Evolutionary conservation across 805 yeast genomes (phyloP).

Genomic region (Teunomyces stri): DNA sequence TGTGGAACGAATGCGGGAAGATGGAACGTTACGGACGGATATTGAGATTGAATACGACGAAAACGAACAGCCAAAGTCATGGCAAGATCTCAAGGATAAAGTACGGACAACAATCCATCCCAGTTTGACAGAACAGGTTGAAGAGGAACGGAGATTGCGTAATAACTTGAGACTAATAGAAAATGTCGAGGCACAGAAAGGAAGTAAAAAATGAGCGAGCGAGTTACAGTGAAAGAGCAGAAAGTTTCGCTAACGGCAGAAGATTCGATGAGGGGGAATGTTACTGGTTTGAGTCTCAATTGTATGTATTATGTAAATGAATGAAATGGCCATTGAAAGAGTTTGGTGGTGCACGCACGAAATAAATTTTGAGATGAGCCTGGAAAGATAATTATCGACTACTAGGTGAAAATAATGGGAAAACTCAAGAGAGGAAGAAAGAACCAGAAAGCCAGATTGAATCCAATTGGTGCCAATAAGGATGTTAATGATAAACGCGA

Average conservation of each 20-base stretch:
- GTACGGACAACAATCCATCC: slow-evolving; percentile 34
- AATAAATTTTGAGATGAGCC: slow-evolving; percentile 1
- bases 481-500: slow-evolving; percentile 33
- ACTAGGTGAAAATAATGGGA: slow-evolving; percentile 48
- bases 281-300: too few species aligned
- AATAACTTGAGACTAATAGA: slow-evolving; percentile 8
- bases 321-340: neutral
- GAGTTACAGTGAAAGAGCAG: neutral
- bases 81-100: slow-evolving; percentile 36
- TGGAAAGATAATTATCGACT: neutral
- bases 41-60: slow-evolving; percentile 49
- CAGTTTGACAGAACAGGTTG: slow-evolving; percentile 7
- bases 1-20: slow-evolving; percentile 65
- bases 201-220: neutral
- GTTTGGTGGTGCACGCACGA: neutral
- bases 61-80: slow-evolving; percentile 34
- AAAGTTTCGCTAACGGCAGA: too few species aligned
- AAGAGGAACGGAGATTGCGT: slow-evolving; percentile 7
- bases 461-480: slow-evolving; percentile 29
- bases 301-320: neutral
- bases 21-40: slow-evolving; percentile 62
- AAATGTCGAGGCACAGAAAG: slow-evolving; percentile 8
- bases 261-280: too few species aligned
- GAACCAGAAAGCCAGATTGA: slow-evolving; percentile 32
- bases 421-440: slow-evolving; percentile 63